These are phyloP conservation scores for Anacardium occidentale DNA, from an alignment of 345 rosid species.

Conservation along the genomic window DNA sequence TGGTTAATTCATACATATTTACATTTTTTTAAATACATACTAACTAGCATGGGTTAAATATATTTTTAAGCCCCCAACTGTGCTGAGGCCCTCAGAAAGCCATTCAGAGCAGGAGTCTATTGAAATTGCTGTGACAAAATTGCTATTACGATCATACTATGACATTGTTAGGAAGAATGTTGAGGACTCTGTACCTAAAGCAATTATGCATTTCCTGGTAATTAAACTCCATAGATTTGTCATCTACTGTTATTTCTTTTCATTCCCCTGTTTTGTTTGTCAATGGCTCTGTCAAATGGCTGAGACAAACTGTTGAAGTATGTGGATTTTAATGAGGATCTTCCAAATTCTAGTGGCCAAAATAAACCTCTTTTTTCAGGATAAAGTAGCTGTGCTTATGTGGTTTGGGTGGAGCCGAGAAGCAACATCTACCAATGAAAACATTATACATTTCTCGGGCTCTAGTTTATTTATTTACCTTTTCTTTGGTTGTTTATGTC, in stretches of 20 bases:
- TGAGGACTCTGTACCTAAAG: constrained; percentile 84
- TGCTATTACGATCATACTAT: constrained; percentile 83
- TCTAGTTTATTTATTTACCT: too few species aligned
- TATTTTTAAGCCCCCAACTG: constrained; percentile 71
- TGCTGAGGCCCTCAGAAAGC: constrained; percentile 80
- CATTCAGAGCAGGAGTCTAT: constrained; percentile 78
- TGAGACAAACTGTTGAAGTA: not conserved
- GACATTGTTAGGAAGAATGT: constrained; percentile 95
- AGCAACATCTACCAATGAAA: too few species aligned
- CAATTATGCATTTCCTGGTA: constrained; percentile 98
- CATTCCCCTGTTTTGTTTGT: not conserved
- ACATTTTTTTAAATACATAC: not conserved
- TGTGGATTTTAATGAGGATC: not conserved
- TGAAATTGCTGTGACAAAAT: constrained; percentile 77
- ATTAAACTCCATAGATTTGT: constrained; percentile 18
- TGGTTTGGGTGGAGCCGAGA: not conserved
- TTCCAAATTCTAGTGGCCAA: not conserved
- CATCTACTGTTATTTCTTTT: too few species aligned
- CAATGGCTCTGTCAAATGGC: not conserved
- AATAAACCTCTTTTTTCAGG: not conserved
- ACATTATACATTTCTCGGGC: too few species aligned
- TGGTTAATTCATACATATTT: not conserved
- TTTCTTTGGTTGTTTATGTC: not conserved
- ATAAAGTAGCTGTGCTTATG: not conserved
- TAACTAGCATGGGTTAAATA: constrained; percentile 26